phyloP scores from a whole-genome alignment of 192 early-diverging fungal species.

The Coemansia sp. region DNA sequence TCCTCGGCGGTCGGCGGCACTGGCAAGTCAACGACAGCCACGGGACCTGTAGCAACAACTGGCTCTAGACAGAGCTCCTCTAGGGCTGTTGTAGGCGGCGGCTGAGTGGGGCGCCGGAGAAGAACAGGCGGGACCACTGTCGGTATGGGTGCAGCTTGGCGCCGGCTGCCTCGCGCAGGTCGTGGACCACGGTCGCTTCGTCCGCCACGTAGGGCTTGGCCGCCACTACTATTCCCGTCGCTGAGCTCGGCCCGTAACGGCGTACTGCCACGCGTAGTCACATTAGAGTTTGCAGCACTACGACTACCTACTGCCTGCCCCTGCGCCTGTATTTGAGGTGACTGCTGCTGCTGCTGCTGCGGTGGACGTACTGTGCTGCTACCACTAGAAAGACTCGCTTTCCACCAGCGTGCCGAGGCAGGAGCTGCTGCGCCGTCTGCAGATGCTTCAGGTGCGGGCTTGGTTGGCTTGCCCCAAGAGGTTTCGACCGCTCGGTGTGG shows the following conservation, averaged over 20 bases:
- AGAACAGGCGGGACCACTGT: conserved; percentile 41
- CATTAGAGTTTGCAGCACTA: background rate
- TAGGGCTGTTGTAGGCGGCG: background rate
- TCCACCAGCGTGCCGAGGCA: conserved; percentile 40
- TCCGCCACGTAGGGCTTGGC: background rate
- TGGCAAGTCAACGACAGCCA: background rate
- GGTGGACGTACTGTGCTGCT: background rate
- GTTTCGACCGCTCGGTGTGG: background rate
- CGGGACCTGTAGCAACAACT: background rate
- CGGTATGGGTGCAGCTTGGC: conserved; percentile 27
- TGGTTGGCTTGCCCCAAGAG: conserved; percentile 17
- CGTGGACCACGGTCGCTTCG: conserved; percentile 2
- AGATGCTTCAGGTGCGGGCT: background rate
- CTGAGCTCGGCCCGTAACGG: background rate
- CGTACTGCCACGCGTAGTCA: background rate
- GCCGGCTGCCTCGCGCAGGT: conserved; percentile 13
- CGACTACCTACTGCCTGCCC: background rate
- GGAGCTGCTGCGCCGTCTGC: background rate
- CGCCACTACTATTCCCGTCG: conserved; percentile 7
- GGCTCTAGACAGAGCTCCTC: background rate
- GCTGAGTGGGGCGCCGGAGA: conserved; percentile 5
- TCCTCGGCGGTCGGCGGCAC: background rate
- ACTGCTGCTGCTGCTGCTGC: background rate
- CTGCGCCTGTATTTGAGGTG: background rate
- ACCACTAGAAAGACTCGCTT: conserved; percentile 26